These are phyloP conservation scores for Lodderomyces elongisporus DNA, from an alignment of 1,139 yeast genomes.

Conservation along the genomic window DNA sequence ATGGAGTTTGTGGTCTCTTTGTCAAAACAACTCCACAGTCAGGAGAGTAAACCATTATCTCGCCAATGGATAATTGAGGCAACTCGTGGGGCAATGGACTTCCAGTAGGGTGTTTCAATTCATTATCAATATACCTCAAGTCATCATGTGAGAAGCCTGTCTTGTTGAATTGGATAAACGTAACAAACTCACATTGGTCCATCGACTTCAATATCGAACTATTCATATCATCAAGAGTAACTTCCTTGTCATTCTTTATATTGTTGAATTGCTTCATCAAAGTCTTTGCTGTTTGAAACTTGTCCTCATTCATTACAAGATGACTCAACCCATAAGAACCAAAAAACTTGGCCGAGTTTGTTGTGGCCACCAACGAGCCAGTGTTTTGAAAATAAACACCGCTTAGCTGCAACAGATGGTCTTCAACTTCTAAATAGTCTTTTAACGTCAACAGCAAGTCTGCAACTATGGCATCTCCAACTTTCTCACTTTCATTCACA, in stretches of 20 bases:
- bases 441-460: slow-evolving; percentile 22
- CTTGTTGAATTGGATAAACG: slow-evolving; percentile 63
- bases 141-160: slow-evolving; percentile 51
- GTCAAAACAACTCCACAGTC: slow-evolving; percentile 70
- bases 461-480: slow-evolving; percentile 31
- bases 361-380: slow-evolving; percentile 62
- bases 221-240: slow-evolving; percentile 38
- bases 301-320: slow-evolving; percentile 38
- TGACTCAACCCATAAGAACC: slow-evolving; percentile 62
- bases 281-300: slow-evolving; percentile 37
- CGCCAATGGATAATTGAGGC: slow-evolving; percentile 52
- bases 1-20: slow-evolving; percentile 22
- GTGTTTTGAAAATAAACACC: slow-evolving; percentile 71
- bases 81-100: slow-evolving; percentile 54
- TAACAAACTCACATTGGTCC: slow-evolving; percentile 65
- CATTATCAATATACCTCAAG: slow-evolving; percentile 62
- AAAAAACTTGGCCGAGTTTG: slow-evolving; percentile 69
- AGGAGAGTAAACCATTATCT: slow-evolving; percentile 73
- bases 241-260: slow-evolving; percentile 31
- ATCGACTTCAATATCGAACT: slow-evolving; percentile 30
- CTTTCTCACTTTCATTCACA: slow-evolving; percentile 13
- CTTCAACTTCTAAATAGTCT: slow-evolving; percentile 39
- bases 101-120: slow-evolving; percentile 66
- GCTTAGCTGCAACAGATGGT: slow-evolving; percentile 42
- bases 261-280: slow-evolving; percentile 39